Evolutionary conservation across 768 basidiomycete species (phyloP), one percentile per base, ranked within the genome.

Genomic region (Lactarius sp.): DNA sequence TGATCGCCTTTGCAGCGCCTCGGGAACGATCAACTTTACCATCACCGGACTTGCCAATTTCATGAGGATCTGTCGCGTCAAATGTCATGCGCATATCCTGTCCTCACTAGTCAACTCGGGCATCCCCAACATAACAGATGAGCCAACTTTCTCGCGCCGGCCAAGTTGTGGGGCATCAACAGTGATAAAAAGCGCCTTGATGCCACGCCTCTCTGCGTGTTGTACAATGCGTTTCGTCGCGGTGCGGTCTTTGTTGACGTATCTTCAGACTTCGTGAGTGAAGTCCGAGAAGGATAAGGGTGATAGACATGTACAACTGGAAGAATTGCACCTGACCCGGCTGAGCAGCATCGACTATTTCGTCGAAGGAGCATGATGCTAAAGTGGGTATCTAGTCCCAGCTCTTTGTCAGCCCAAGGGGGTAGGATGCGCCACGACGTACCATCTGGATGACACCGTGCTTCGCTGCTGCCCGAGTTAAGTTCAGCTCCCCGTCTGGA

Each of bases 141-240:
- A 42, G 31, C 22, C 8, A 20, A 80, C 85, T 76, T 95, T 94
- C 73, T 96, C 94, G 63, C 95, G 83, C 13, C 94, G 84, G 50
- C 96, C 96, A 10, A 98, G 85, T 69, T 97, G 94, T 6, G 96
- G 96, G 0, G 96, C 96, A 76, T 98, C 96, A 33, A 98, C 96
- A 0, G 96, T 98, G 73, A 98, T 97, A 75, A 98, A 98, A 13
- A 98, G 78, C 4, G 82, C 96, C 73, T 94, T 95, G 71, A 99
- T 83, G 2, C 96, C 96, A 33, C 94, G 84, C 66, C 81, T 77
- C 75, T 95, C 94, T 1, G 97, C 97, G 67, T 96, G 92, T 69
- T 90, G 85, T 0, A 98, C 91, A 56, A 94, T 85, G 62, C 86
- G 84, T 74, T 88, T 86, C 6, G 95, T 97, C 64, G 93, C 85